These are phyloP conservation scores for Trichoderma lentiforme DNA, from an alignment of 2,329 filamentous ascomycete genomes.

Conservation along the genomic window DNA sequence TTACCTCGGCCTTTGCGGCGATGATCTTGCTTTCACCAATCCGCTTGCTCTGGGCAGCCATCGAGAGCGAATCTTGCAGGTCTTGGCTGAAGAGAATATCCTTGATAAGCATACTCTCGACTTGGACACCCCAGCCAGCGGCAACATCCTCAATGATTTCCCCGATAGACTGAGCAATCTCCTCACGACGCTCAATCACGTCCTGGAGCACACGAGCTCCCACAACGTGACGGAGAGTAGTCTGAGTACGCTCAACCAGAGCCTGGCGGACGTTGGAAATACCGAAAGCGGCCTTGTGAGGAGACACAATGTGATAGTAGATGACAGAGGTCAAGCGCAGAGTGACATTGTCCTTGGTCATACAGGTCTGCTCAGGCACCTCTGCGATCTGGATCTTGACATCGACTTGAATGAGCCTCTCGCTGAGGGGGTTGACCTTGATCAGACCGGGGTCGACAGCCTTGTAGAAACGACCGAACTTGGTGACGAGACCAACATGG, in stretches of 20 bases:
- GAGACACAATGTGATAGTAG: constrained; percentile 95
- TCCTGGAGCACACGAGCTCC: constrained; percentile 94
- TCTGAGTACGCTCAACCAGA: constrained; percentile 97
- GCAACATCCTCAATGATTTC: constrained; percentile 98
- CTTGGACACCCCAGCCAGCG: constrained; percentile 87
- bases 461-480: constrained; percentile 91
- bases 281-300: constrained; percentile 95
- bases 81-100: constrained; percentile 97
- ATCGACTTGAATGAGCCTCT: constrained; percentile 86
- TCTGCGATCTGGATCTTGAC: constrained; percentile 99
- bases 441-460: constrained; percentile 95
- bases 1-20: constrained; percentile 81
- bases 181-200: constrained; percentile 96
- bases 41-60: constrained; percentile 98
- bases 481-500: constrained; percentile 91
- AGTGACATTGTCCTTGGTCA: constrained; percentile 99
- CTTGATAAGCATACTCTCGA: constrained; percentile 99
- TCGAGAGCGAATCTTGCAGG: constrained; percentile 91
- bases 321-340: constrained; percentile 93
- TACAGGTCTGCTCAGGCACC: constrained; percentile 94
- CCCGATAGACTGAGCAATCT: constrained; percentile 89
- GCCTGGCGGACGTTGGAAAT: constrained; percentile 93
- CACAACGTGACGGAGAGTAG: constrained; percentile 92
- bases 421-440: constrained; percentile 94
- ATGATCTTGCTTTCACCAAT: constrained; percentile 99